Evolutionary conservation across 805 yeast species (phyloP), one percentile per base, ranked within the genome.

Genomic region (Candida adriatica): DNA sequence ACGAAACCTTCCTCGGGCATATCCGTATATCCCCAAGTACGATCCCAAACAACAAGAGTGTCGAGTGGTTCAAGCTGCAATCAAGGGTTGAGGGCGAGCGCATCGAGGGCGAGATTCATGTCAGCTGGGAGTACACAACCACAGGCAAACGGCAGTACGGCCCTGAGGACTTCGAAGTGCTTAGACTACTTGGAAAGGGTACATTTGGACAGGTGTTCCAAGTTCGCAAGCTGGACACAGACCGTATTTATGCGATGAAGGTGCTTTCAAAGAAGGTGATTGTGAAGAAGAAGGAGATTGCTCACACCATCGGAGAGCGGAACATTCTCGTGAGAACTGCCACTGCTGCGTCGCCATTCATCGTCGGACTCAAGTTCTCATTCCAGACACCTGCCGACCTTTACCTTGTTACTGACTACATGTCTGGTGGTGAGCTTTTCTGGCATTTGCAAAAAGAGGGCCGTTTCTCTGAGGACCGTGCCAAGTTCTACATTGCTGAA

Each of bases 361-460:
- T 92, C 54, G 96, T 92, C 26, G 95, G 96, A 0, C 70, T 92
- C 51, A 92, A 92, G 62, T 90, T 92, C 55, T 84, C 96, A 1
- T 92, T 92, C 60, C 98, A 92, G 63, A 92, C 98, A 2, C 94
- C 92, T 22, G 65, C 83, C 1, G 97, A 92, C 59, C 67, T 92
- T 40, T 92, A 88, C 55, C 66, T 92, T 38, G 96, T 92, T 18
- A 90, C 96, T 3, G 98, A 92, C 61, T 92, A 83, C 61, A 90
- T 92, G 97, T 79, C 92, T 27, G 98, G 98, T 26, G 98, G 98
- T 38, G 98, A 92, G 62, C 68, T 92, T 43, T 86, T 86, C 55
- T 87, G 94, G 94, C 95, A 92, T 62, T 68, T 92, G 56, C 98
- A 92, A 62, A 86, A 87, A 54, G 97, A 92, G 57, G 96, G 96